phyloP scores from a whole-genome alignment of 441 rosid species.

The Pelargonium myrrhifolium region DNA sequence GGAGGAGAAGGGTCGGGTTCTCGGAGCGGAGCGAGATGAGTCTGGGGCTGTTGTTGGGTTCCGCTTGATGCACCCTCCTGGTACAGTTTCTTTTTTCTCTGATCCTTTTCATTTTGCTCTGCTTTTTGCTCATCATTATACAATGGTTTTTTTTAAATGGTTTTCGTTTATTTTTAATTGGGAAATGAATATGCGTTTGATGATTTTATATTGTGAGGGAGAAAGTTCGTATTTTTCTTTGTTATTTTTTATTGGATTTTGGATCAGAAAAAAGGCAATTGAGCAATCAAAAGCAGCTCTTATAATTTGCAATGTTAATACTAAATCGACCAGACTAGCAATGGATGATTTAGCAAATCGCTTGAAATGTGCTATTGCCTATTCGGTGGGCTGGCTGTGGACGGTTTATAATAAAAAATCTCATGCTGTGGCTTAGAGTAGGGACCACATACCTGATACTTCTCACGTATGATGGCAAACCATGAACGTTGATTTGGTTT shows the following conservation, averaged over 20 bases:
- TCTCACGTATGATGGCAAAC: no score
- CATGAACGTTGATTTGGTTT: no score
- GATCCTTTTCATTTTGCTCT: not conserved
- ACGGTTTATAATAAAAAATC: no score
- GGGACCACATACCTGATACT: no score
- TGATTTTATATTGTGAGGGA: not conserved
- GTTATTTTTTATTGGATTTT: not conserved
- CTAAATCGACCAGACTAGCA: not conserved
- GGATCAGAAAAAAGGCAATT: not conserved
- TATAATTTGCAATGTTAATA: not conserved
- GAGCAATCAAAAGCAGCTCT: not conserved
- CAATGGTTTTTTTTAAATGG: not conserved
- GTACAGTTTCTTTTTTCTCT: constrained; percentile 23
- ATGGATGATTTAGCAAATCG: no score
- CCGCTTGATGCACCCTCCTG: constrained; percentile 41
- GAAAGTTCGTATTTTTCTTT: not conserved
- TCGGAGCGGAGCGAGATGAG: constrained; percentile 49
- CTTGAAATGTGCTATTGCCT: no score
- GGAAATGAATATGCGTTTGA: not conserved
- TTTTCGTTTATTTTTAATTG: not conserved
- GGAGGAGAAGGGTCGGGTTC: constrained; percentile 25
- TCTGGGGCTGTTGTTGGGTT: constrained; percentile 60
- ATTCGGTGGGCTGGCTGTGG: no score
- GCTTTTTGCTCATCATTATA: no score
- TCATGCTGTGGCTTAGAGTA: no score